Evolutionary conservation across 352 stramenopile genomes (phyloP), one percentile per base, ranked within the genome.

Genomic region (Pythium plurisporium): DNA sequence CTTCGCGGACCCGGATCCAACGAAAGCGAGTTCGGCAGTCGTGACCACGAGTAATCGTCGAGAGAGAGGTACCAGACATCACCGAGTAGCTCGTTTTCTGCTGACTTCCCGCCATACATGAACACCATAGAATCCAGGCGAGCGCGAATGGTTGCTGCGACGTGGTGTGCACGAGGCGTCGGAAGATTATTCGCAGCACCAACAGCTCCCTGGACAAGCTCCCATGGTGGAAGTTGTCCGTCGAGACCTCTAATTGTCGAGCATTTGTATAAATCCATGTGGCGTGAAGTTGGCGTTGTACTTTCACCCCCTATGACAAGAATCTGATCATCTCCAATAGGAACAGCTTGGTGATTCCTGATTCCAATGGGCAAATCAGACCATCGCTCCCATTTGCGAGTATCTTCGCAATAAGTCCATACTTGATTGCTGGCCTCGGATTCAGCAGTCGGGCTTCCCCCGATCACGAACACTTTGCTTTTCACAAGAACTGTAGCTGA

Each of bases 211-310:
- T 93, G 82, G 31, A 95, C 64, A 9, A 93, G 59, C 36, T 87
- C 79, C 86, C 86, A 95, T 20, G 59, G 40, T 26, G 86, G 85
- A 8, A 91, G 66, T 5, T 79, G 87, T 1, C 81, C 83, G 44
- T 95, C 85, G 3, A 64, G 64, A 34, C 80, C 76, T 54, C 68
- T 76, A 6, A 54, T 19, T 0, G 72, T 87, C 5, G 82, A 78
- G 26, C 80, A 91, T 50, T 79, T 89, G 60, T 94, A 95, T 41
- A 94, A 46, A 55, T 95, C 82, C 77, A 95, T 89, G 42, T 95
- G 86, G 2, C 86, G 70, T 7, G 86, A 95, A 1, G 83, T 74
- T 10, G 79, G 64, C 36, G 70, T 79, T 40, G 76, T 78, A 33
- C 70, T 86, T 45, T 95, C 86, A 5, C 86, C 86, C 29, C 86